These are phyloP conservation scores for Hyaloscypha variabilis DNA, from an alignment of 495 filamentous ascomycete genomes.

Conservation along the genomic window DNA sequence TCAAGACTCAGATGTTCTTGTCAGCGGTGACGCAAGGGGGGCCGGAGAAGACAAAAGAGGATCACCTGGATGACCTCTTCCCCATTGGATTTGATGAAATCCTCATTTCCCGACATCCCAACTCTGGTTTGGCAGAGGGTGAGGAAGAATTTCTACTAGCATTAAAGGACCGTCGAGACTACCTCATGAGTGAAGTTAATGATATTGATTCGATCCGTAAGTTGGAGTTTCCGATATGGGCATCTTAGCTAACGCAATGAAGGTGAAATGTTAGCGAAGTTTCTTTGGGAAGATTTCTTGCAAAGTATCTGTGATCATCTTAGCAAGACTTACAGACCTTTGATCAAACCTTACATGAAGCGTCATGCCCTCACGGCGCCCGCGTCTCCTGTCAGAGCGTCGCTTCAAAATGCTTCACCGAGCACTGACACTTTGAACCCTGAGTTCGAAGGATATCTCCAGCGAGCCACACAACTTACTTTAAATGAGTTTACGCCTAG, in stretches of 20 bases:
- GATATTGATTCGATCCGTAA: conserved; percentile 60
- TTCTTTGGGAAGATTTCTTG: conserved; percentile 79
- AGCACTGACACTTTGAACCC: not conserved
- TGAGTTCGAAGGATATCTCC: conserved; percentile 41
- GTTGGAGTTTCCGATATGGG: conserved; percentile 8
- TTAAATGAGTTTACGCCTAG: conserved; percentile 54
- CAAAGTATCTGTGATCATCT: conserved; percentile 73
- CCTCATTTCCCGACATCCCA: conserved; percentile 66
- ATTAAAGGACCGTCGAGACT: conserved; percentile 64
- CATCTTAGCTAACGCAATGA: conserved; percentile 27
- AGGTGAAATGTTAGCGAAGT: conserved; percentile 70
- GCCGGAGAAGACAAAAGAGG: conserved; percentile 63
- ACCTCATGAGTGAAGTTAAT: conserved; percentile 64
- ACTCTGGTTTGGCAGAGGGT: conserved; percentile 63
- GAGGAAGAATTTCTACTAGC: conserved; percentile 76
- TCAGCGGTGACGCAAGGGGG: conserved; percentile 63
- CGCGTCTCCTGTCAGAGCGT: conserved; percentile 1
- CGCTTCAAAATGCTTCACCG: not conserved
- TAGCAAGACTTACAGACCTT: conserved; percentile 48
- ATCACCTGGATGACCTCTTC: conserved; percentile 74
- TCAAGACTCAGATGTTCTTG: conserved; percentile 88
- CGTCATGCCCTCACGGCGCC: conserved; percentile 30
- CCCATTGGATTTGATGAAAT: conserved; percentile 66
- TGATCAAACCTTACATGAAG: conserved; percentile 32
- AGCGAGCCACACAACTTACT: conserved; percentile 54